Percentiles rank a stretch among this genome's conserved stretches.
These are phyloP conservation scores for Striga hermonthica DNA, from an alignment of 305 asterid species.

Conservation along the genomic window DNA sequence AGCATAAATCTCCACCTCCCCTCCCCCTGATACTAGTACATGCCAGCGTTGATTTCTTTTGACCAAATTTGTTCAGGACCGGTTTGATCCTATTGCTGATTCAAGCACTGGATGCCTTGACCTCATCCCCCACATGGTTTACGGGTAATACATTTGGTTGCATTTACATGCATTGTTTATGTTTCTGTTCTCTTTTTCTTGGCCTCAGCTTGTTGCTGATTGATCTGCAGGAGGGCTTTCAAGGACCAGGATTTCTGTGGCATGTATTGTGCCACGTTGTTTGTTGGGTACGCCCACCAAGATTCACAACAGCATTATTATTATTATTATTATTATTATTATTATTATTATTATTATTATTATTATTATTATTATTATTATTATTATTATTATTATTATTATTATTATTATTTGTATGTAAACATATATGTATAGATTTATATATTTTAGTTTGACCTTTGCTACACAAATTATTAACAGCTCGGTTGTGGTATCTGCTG, in stretches of 20 bases:
- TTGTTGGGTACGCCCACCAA: conserved; percentile 53
- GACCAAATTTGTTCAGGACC: conserved; percentile 48
- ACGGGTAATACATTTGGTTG: conserved; percentile 55
- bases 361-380: too few species aligned
- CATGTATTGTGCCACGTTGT: conserved; percentile 87
- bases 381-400: too few species aligned
- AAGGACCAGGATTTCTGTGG: conserved; percentile 95
- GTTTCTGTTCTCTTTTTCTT: conserved; percentile 20
- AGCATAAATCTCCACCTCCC: too few species aligned
- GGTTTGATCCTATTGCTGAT: conserved; percentile 91
- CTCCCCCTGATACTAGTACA: too few species aligned
- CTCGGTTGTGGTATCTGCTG: conserved; percentile 91
- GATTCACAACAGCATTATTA: too few species aligned
- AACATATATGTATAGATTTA: too few species aligned
- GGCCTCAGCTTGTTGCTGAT: conserved; percentile 1
- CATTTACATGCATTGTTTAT: conserved; percentile 23
- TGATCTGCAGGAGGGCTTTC: conserved; percentile 67
- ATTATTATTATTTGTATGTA: too few species aligned
- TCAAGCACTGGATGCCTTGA: conserved; percentile 77
- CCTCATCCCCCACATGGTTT: conserved; percentile 92
- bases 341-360: too few species aligned
- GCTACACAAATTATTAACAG: conserved; percentile 37
- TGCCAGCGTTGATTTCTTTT: too few species aligned
- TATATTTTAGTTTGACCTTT: too few species aligned
- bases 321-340: too few species aligned